Percentiles rank a stretch among this genome's conserved stretches.
Evolutionary conservation across 257 asterid genomes (phyloP).

Genomic region (Rauvolfia tetraphylla): DNA sequence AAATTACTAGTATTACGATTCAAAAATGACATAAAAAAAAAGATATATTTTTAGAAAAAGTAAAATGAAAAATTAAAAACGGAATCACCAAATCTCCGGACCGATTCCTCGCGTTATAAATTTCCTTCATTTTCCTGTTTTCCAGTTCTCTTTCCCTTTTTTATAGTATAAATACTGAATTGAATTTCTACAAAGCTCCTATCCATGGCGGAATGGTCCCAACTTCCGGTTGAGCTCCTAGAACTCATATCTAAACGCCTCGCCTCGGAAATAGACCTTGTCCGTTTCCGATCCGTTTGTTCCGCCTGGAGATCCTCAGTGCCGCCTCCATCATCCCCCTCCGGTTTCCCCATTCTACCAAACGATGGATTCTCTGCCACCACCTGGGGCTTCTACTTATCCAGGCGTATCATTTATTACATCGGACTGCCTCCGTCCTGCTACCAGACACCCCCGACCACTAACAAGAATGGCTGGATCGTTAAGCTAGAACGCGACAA

Average conservation of each 20-base stretch:
- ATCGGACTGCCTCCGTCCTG: constrained; percentile 33
- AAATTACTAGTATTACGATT: no score
- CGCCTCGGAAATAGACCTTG: constrained; percentile 54
- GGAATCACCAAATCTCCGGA: no score
- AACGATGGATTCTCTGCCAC: constrained; percentile 60
- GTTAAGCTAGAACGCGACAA: constrained; percentile 61
- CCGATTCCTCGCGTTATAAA: no score
- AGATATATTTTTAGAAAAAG: no score
- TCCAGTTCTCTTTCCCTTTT: neutral
- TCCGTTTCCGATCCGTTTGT: constrained; percentile 82
- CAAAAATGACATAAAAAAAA: no score
- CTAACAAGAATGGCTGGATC: constrained; percentile 31
- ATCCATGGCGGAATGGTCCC: constrained; percentile 75
- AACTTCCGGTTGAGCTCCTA: constrained; percentile 67
- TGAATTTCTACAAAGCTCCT: neutral
- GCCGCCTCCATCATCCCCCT: constrained; percentile 29
- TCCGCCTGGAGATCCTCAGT: constrained; percentile 71
- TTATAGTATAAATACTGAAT: neutral
- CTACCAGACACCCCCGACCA: neutral
- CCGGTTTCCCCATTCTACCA: constrained; percentile 78
- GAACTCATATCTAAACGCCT: constrained; percentile 50
- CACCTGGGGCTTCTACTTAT: constrained; percentile 75
- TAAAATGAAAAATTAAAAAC: no score
- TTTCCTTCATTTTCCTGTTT: neutral
- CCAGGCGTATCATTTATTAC: constrained; percentile 52